Base-by-base conservation (phyloP, 495 filamentous ascomycete genomes). In the Penicillium coprophilum region DNA sequence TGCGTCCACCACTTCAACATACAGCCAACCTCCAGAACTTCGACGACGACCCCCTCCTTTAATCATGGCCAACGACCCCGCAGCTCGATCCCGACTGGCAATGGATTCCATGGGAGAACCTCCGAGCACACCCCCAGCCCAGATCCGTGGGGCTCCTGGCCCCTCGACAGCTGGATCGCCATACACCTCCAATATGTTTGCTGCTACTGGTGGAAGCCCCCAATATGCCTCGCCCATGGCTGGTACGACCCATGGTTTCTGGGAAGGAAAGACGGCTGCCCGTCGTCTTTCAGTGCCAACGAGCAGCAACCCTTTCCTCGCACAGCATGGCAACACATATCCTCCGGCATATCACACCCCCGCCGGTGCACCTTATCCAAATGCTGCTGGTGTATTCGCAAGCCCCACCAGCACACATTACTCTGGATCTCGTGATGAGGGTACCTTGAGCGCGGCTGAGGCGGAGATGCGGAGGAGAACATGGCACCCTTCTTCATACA, bases 401-500 rank as follows among this genome's bases (percentile, higher is more conserved):
- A 95, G 90, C 54, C 91, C 92, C 4, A 91, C 88, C 1, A 80
- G 76, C 32, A 86, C 85, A 4, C 79, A 80, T 9, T 87, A 88
- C 43, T 78, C 80, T 7, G 80, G 82, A 58, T 81, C 86, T 4
- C 78, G 88, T 38, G 78, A 86, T 31, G 89, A 95, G 41, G 83
- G 84, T 1, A 66, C 74, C 1, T 77, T 84, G 5, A 77, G 71
- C 62, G 76, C 81, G 2, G 76, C 83, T 3, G 90, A 93, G 56
- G 85, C 89, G 21, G 88, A 92, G 46, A 86, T 85, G 82, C 84
- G 90, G 57, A 75, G 92, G 55, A 79, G 91, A 46, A 96, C 92
- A 8, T 96, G 92, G 92, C 92, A 96, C 74, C 90, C 90, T 4
- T 88, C 89, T 24, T 88, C 85, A 0, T 86, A 86, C 65, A 74